Evolutionary conservation across 192 early-diverging fungal species (phyloP), one percentile per base, ranked within the genome.

Genomic region (Entophlyctis luteolus): DNA sequence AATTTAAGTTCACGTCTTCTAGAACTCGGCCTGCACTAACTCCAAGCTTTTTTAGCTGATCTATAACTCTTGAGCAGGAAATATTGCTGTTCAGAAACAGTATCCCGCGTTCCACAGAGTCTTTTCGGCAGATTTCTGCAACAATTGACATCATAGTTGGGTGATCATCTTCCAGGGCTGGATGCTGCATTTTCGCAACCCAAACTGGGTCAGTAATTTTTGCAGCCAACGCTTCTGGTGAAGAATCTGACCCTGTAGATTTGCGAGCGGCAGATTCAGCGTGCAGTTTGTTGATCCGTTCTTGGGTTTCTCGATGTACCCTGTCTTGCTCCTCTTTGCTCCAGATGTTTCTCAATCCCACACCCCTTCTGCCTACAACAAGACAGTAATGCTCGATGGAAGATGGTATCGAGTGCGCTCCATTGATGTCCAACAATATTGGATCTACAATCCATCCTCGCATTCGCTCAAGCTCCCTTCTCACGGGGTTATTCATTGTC

Each of bases 401-500:
- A n/a, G 28, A 14, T 16, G 73, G 72, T 25, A 70, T 20, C 6
- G 27, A 20, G 18, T 67, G 53, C 12, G 77, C 79, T 16, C 79
- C 73, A 16, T 70, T 75, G 4, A 81, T 72, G 63, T 92, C 88
- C 22, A 92, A 68, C 50, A 87, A 76, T 10, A 82, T 59, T 5
- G 89, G 81, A 59, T 85, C 69, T 20, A 69, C 31, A 67, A 89
- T 59, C 79, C 78, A 81, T 54, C 76, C 39, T 47, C 74, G 67
- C 75, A 78, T 49, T 1, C 70, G 23, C 4, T 48, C 23, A 1
- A 89, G 70, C 68, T 81, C 86, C 45, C 81, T 53, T 8, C 88
- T 79, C 14, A 89, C 62, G 2, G 78, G 73, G 23, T 82, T 77
- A 70, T 92, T 92, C 39, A 92, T 62, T 5, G 90, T 92, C 4